Evolutionary conservation across 2,329 filamentous ascomycete species (phyloP).

Genomic region (Cladosporium phlei): DNA sequence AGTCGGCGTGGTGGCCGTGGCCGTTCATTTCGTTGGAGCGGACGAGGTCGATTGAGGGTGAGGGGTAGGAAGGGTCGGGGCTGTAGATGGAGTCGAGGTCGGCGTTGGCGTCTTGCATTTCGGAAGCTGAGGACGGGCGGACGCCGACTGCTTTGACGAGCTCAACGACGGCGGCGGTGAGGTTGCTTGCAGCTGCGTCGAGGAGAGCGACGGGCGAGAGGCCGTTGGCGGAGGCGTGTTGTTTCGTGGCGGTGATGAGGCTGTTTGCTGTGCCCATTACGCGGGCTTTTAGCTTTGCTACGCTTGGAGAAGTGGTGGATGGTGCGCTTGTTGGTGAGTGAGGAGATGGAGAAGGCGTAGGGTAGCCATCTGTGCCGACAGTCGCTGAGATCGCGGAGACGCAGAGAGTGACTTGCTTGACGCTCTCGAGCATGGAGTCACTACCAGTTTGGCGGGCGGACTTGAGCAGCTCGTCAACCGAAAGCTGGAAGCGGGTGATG

Average conservation of each 20-base stretch:
- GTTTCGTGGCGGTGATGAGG: constrained; percentile 89
- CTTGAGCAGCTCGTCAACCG: constrained; percentile 84
- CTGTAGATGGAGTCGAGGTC: constrained; percentile 24
- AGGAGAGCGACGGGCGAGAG: constrained; percentile 89
- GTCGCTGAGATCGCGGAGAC: constrained; percentile 83
- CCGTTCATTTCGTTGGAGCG: constrained; percentile 1
- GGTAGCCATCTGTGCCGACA: constrained; percentile 47
- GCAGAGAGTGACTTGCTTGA: constrained; percentile 78
- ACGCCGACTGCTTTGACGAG: constrained; percentile 81
- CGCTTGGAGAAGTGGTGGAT: constrained; percentile 38
- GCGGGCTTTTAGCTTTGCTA: constrained; percentile 59
- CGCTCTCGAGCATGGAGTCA: constrained; percentile 70
- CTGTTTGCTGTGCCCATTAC: constrained; percentile 94
- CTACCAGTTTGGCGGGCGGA: constrained; percentile 69
- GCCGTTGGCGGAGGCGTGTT: constrained; percentile 76
- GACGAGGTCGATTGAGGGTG: constrained; percentile 1
- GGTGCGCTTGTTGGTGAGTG: constrained; percentile 18
- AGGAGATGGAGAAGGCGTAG: constrained; percentile 28
- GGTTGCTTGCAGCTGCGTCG: constrained; percentile 87
- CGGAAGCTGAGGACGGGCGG: constrained; percentile 37
- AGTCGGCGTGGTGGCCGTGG: not conserved
- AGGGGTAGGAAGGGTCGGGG: constrained; percentile 7
- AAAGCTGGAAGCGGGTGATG: constrained; percentile 90
- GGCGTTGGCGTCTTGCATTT: constrained; percentile 22
- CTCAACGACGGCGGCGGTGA: constrained; percentile 81